Evolutionary conservation across 2,329 filamentous ascomycete species (phyloP).

Genomic region (Exophiala lecanii-corni): DNA sequence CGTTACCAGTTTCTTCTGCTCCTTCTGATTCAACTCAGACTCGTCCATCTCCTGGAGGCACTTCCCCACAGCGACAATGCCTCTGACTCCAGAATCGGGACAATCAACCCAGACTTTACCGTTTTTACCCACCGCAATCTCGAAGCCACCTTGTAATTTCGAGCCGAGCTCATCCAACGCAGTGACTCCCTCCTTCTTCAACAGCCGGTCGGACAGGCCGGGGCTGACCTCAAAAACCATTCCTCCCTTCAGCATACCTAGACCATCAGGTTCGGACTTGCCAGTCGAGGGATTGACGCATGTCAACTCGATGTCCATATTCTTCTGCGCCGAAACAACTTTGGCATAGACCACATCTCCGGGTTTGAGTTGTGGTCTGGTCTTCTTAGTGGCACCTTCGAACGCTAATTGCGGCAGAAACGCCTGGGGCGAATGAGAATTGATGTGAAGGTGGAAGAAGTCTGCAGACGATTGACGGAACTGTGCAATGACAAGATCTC

Average conservation of each 20-base stretch:
- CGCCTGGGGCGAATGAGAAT: slow-evolving; percentile 58
- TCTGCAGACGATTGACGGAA: slow-evolving; percentile 72
- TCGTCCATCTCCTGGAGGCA: slow-evolving; percentile 69
- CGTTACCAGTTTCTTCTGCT: slow-evolving; percentile 44
- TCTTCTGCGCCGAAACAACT: slow-evolving; percentile 69
- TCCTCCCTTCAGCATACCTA: slow-evolving; percentile 77
- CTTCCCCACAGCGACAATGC: slow-evolving; percentile 71
- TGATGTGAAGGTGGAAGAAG: slow-evolving; percentile 73
- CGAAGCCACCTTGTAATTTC: slow-evolving; percentile 69
- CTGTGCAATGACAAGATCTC: slow-evolving; percentile 85
- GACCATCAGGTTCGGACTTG: slow-evolving; percentile 78
- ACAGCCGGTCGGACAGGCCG: slow-evolving; percentile 73
- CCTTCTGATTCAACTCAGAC: slow-evolving; percentile 39
- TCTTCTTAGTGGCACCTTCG: slow-evolving; percentile 88
- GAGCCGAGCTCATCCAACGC: slow-evolving; percentile 77
- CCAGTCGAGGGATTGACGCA: slow-evolving; percentile 83
- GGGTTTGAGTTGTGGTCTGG: slow-evolving; percentile 67
- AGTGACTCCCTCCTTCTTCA: slow-evolving; percentile 61
- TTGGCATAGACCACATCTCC: slow-evolving; percentile 87
- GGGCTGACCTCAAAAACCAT: slow-evolving; percentile 80
- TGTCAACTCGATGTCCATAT: slow-evolving; percentile 85
- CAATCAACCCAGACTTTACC: slow-evolving; percentile 89
- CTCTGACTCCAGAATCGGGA: slow-evolving; percentile 58
- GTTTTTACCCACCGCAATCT: slow-evolving; percentile 90
- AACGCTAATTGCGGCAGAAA: slow-evolving; percentile 85